Percentiles rank a stretch among this genome's conserved stretches.
phyloP scores from a whole-genome alignment of 2,329 filamentous ascomycete species.

The Colletotrichum cordylinicola region DNA sequence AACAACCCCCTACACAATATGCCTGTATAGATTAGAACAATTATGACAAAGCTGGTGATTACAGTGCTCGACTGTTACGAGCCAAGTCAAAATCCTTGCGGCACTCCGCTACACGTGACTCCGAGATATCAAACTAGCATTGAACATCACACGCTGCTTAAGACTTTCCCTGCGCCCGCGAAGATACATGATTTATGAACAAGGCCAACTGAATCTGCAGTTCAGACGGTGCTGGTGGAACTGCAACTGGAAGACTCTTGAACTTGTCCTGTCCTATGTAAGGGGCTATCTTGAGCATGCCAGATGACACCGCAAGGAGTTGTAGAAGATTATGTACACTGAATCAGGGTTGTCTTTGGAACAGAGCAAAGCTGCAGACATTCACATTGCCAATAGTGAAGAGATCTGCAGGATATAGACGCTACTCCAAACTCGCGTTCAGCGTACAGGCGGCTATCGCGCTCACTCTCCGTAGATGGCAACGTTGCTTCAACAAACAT shows the following conservation, averaged over 20 bases:
- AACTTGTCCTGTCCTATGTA: not conserved
- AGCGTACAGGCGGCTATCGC: not conserved
- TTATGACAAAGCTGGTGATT: not conserved
- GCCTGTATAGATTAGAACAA: no score
- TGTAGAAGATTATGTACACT: not conserved
- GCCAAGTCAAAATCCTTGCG: not conserved
- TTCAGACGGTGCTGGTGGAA: not conserved
- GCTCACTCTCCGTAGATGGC: not conserved
- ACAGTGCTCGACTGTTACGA: rapidly evolving
- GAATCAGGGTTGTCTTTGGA: not conserved
- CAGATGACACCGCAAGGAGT: not conserved
- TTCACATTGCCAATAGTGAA: rapidly evolving
- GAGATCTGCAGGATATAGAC: not conserved
- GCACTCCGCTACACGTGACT: not conserved
- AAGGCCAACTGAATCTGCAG: not conserved
- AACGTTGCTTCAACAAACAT: rapidly evolving
- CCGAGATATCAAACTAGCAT: not conserved
- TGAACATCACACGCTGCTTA: not conserved
- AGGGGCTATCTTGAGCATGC: not conserved
- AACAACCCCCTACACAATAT: no score
- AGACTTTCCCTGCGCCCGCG: no score
- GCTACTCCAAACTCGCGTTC: not conserved
- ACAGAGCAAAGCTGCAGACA: not conserved
- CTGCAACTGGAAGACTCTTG: not conserved
- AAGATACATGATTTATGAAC: not conserved